Evolutionary conservation across 371 early-diverging fungal genomes (phyloP), one percentile per base, ranked within the genome.

Genomic region (Circinella umbellata): DNA sequence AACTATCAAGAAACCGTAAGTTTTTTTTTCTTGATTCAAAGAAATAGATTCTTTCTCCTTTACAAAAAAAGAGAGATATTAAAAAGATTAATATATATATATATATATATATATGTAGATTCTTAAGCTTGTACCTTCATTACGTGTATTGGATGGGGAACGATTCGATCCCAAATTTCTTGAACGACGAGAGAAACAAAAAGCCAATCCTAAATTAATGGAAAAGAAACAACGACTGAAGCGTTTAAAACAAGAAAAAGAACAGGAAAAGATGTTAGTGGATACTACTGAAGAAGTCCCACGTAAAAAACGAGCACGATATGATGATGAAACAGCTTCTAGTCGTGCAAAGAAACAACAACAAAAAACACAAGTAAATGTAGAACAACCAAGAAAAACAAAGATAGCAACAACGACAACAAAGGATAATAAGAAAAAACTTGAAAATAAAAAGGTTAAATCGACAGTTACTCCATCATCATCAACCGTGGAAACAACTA

Each of bases 111-210:
- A 27, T 27, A 27, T 27, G 61, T 67, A 84, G 83, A 84, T 92
- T 27, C 72, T 91, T 15, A 82, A 80, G n/a, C 74, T 91, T 67
- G 76, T 91, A 1, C 94, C 94, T 46, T 86, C 89, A 9, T 75
- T 95, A 51, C 87, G 93, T 51, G 85, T 94, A 11, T 78, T 95
- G 61, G 96, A 95, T 74, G 90, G 90, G n/a, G 90, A 90, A 61
- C 80, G 96, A 46, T 94, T 94, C 69, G 96, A 95, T 76, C 79
- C 83, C 27, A 90, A 88, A 72, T 95, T 91, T 76, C 76, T 94
- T 65, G 82, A 90, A 70, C 80, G 92, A 63, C 88, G 89, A 70
- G 80, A 86, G 67, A 89, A 89, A 64, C 81, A 84, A 47, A 67
- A 78, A 65, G 70, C 79, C 36, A 78, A 80, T 55, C 35, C 74